Evolutionary conservation across 2,329 filamentous ascomycete species (phyloP).

Genomic region (Corynespora cassiicola): DNA sequence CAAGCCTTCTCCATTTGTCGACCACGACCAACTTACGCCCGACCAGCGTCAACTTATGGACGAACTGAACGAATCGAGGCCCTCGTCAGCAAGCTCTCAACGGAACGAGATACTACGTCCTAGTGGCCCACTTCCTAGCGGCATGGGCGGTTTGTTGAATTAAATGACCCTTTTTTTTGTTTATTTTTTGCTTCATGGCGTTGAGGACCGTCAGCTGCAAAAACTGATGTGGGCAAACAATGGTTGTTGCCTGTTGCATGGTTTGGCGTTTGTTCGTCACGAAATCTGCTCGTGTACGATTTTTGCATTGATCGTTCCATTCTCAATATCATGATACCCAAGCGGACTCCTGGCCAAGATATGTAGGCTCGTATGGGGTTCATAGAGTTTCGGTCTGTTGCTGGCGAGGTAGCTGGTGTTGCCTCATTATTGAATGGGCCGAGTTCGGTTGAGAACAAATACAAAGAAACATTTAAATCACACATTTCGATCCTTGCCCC

Average conservation of each 20-base stretch:
- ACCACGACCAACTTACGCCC: slow-evolving; percentile 32
- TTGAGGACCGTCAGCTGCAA: slow-evolving; percentile 11
- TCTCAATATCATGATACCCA: slow-evolving; percentile 38
- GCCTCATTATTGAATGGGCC: too few relatives aligned
- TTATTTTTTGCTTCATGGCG: slow-evolving; percentile 24
- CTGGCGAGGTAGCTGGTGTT: too few relatives aligned
- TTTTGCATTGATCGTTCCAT: slow-evolving; percentile 20
- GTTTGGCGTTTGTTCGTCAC: slow-evolving; percentile 1
- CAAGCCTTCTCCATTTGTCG: slow-evolving; percentile 33
- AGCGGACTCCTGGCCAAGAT: slow-evolving; percentile 16
- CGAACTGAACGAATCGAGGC: slow-evolving; percentile 29
- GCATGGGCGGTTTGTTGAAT: slow-evolving; percentile 27
- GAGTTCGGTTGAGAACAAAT: too few relatives aligned
- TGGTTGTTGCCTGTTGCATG: slow-evolving; percentile 5
- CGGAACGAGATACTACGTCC: slow-evolving; percentile 29
- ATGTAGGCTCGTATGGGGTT: not conserved
- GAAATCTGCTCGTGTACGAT: too few relatives aligned
- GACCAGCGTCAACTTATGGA: slow-evolving; percentile 12
- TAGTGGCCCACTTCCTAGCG: slow-evolving; percentile 24
- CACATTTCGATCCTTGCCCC: too few relatives aligned
- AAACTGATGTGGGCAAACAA: slow-evolving; percentile 5
- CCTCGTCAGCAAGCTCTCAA: slow-evolving; percentile 32
- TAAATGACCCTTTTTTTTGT: too few relatives aligned
- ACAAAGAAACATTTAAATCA: too few relatives aligned
- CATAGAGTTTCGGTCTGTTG: too few relatives aligned